A percentile compares a stretch with the other conserved stretches of the same genome.
These are phyloP conservation scores for Basidiobolus meristosporus DNA, from an alignment of 371 early-diverging fungal genomes.

Conservation along the genomic window DNA sequence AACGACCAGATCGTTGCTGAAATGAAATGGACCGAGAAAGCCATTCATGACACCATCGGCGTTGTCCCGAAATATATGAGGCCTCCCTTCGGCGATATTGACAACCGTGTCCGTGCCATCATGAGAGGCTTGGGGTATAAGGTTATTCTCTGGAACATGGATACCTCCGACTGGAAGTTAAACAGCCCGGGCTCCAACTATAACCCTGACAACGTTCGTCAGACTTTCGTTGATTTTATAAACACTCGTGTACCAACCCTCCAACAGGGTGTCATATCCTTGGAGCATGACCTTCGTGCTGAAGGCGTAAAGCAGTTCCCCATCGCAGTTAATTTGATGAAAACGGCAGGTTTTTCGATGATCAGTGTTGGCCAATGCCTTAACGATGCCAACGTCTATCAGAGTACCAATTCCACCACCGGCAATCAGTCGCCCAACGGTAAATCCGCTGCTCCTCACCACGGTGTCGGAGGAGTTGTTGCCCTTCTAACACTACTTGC, in stretches of 20 bases:
- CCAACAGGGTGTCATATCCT: conserved; percentile 5
- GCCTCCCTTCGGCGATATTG: conserved; percentile 45
- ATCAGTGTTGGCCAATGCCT: not conserved
- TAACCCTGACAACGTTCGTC: conserved; percentile 8
- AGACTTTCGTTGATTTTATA: conserved; percentile 8
- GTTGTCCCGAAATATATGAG: conserved; percentile 21
- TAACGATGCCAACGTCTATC: not conserved
- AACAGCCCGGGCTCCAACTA: conserved; percentile 1
- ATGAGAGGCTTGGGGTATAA: conserved; percentile 29
- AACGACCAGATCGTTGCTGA: conserved; percentile 52
- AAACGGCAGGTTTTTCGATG: not conserved
- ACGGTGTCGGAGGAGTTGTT: too few relatives aligned
- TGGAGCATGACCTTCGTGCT: conserved; percentile 10
- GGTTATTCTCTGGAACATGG: conserved; percentile 16
- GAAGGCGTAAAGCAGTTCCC: not conserved
- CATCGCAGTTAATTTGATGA: not conserved
- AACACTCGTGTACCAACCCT: conserved; percentile 1
- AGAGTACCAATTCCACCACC: too few relatives aligned
- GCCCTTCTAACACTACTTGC: too few relatives aligned
- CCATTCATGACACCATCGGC: conserved; percentile 40
- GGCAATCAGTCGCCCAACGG: too few relatives aligned
- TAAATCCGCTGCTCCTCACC: too few relatives aligned
- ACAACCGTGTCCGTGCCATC: conserved; percentile 40
- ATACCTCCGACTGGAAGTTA: conserved; percentile 13
- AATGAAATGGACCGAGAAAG: conserved; percentile 39